Evolutionary conservation across 176 grass and related monocot genomes (phyloP), one percentile per base, ranked within the genome.

Genomic region (Poa annua): DNA sequence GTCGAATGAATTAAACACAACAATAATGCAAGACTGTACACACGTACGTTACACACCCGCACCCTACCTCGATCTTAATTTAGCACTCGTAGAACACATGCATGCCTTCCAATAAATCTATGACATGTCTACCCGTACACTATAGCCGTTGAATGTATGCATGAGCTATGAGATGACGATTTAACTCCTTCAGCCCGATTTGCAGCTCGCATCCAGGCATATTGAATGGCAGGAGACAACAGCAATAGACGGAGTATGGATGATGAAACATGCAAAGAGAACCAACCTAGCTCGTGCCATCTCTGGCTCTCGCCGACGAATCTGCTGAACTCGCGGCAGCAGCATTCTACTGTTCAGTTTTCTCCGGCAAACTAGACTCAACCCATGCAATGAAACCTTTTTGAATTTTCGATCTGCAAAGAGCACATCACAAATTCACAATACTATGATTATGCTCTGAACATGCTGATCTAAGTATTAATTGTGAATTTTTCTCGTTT

Each of bases 181-280:
- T 56, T 16, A 44, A 29, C 21, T 44, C 34, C 21, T 56, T n/a
- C n/a, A 61, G 13, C 54, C 11, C 6, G 26, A 11, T 34, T 15
- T 81, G 11, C 33, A 41, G 55, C 75, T 38, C 24, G 70, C 47
- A 6, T 56, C 57, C 56, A 19, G 19, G 38, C 56, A 67, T 67
- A 67, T 67, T 84, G 25, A 80, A 80, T 50, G 36, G 68, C 61
- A 74, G 47, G 6, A 5, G 41, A 69, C 76, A 12, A 50, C 53
- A 55, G 20, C 38, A 42, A 60, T 73, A 45, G 45, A 55, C 3
- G 5, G 17, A 25, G 76, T 67, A 72, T 71, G 73, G 42, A 70
- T 47, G 21, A 88, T 52, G 44, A 7, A 26, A 42, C 79, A 12
- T 26, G 22, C 21, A 42, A 42, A 42, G 41, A 29, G 29, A 29